Evolutionary conservation across 345 rosid species (phyloP).

Genomic region (Triadica sebifera): DNA sequence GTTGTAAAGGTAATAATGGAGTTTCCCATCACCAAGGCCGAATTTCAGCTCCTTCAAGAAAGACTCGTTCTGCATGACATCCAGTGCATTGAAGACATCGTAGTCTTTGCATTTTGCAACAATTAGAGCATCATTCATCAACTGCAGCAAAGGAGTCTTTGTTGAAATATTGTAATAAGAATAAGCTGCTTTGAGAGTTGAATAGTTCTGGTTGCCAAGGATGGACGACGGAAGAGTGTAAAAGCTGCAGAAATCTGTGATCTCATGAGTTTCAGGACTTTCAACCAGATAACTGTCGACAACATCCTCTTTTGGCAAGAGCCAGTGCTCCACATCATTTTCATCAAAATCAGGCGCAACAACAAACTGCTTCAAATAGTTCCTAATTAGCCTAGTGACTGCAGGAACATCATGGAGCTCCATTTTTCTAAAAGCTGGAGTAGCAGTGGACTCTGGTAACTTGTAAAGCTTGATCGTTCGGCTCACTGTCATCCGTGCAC

Average conservation of each 20-base stretch:
- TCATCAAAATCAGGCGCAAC: constrained; percentile 87
- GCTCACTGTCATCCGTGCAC: constrained; percentile 91
- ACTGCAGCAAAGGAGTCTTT: constrained; percentile 73
- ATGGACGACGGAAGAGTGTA: constrained; percentile 86
- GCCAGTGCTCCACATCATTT: constrained; percentile 83
- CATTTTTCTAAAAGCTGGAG: constrained; percentile 86
- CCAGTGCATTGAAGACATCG: constrained; percentile 81
- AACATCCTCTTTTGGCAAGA: constrained; percentile 69
- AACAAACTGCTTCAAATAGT: constrained; percentile 56
- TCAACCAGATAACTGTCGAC: constrained; percentile 79
- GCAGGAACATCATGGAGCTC: constrained; percentile 79
- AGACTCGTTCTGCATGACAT: constrained; percentile 79
- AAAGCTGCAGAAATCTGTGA: constrained; percentile 93
- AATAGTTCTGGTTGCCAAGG: constrained; percentile 73
- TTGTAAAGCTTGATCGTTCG: constrained; percentile 81
- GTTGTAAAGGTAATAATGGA: constrained; percentile 79
- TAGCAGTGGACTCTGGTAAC: constrained; percentile 60
- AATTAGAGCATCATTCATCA: constrained; percentile 81
- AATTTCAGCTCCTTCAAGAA: constrained; percentile 84
- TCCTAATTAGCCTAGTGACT: constrained; percentile 67
- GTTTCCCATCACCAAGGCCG: constrained; percentile 89
- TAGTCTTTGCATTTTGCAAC: constrained; percentile 72
- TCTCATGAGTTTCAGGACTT: constrained; percentile 75
- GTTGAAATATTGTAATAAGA: constrained; percentile 82
- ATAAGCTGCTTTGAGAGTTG: constrained; percentile 78